phyloP scores from a whole-genome alignment of 352 stramenopile species.

The Phytophthora cryptogea region DNA sequence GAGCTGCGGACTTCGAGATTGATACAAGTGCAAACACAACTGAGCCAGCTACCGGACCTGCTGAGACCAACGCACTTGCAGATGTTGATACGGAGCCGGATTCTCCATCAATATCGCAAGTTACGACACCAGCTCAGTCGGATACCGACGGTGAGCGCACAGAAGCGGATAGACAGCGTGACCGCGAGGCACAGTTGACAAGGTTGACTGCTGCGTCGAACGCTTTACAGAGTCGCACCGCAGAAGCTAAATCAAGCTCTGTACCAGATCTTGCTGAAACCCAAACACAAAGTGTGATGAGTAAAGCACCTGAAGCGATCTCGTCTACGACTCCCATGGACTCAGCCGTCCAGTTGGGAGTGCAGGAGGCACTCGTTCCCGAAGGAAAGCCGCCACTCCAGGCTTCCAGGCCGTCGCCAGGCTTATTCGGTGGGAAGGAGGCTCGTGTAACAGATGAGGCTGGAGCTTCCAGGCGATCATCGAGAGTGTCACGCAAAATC shows the following conservation, averaged over 20 bases:
- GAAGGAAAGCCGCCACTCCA: constrained; percentile 30
- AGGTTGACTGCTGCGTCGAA: constrained; percentile 38
- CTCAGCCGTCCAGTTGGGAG: neutral
- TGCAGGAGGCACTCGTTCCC: constrained; percentile 3
- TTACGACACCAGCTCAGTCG: constrained; percentile 71
- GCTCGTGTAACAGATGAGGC: constrained; percentile 25
- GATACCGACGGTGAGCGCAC: constrained; percentile 57
- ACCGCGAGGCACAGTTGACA: constrained; percentile 37
- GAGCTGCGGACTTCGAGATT: constrained; percentile 56
- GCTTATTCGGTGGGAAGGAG: constrained; percentile 27
- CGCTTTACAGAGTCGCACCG: constrained; percentile 27
- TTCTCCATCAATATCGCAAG: constrained; percentile 64
- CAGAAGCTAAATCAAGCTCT: constrained; percentile 13
- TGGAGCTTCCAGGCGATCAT: constrained; percentile 50
- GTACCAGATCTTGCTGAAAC: neutral
- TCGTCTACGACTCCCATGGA: neutral
- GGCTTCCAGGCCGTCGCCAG: constrained; percentile 17
- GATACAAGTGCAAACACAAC: constrained; percentile 23
- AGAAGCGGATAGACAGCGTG: constrained; percentile 24
- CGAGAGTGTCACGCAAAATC: constrained; percentile 74
- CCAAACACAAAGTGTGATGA: constrained; percentile 25
- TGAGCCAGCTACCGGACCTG: neutral
- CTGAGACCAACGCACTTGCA: constrained; percentile 25
- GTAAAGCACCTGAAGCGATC: constrained; percentile 23
- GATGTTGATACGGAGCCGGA: constrained; percentile 69